These are phyloP conservation scores for Pichia thaimueangensis DNA, from an alignment of 805 yeast genomes.

Conservation along the genomic window DNA sequence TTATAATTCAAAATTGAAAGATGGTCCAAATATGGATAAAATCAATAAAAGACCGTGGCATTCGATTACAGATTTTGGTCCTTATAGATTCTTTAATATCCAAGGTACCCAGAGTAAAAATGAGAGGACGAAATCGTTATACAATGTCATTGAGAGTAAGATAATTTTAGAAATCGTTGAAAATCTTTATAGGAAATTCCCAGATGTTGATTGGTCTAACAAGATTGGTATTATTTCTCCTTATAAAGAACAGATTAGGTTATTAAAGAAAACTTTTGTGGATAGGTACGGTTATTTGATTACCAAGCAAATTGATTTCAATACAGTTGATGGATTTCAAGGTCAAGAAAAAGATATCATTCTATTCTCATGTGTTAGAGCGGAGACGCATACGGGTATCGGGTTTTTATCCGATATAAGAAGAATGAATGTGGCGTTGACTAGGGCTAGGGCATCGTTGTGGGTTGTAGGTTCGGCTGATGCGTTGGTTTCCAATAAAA, in stretches of 20 bases:
- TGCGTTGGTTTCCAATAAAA: constrained; percentile 56
- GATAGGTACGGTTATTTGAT: constrained; percentile 58
- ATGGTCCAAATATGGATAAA: constrained; percentile 68
- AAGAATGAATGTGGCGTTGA: constrained; percentile 95
- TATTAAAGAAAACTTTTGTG: constrained; percentile 51
- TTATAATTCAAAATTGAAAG: constrained; percentile 62
- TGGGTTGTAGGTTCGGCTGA: constrained; percentile 84
- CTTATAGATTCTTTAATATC: constrained; percentile 75
- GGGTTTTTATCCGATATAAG: constrained; percentile 89
- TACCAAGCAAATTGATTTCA: constrained; percentile 68
- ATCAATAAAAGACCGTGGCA: constrained; percentile 76
- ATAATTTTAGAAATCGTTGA: constrained; percentile 65
- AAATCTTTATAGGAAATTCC: constrained; percentile 42
- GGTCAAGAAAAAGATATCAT: constrained; percentile 96
- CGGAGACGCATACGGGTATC: constrained; percentile 59
- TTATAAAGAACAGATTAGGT: constrained; percentile 76
- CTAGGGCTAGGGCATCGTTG: constrained; percentile 85
- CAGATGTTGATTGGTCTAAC: constrained; percentile 53
- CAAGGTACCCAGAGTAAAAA: constrained; percentile 61
- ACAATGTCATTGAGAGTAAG: constrained; percentile 63
- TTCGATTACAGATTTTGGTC: constrained; percentile 44
- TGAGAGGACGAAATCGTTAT: constrained; percentile 59
- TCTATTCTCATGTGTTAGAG: constrained; percentile 92
- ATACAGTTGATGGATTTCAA: constrained; percentile 96
- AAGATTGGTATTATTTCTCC: constrained; percentile 91